A percentile compares a stretch with the other conserved stretches of the same genome.
Evolutionary conservation across 768 basidiomycete species (phyloP).

Genomic region (Dentipellis sp.): DNA sequence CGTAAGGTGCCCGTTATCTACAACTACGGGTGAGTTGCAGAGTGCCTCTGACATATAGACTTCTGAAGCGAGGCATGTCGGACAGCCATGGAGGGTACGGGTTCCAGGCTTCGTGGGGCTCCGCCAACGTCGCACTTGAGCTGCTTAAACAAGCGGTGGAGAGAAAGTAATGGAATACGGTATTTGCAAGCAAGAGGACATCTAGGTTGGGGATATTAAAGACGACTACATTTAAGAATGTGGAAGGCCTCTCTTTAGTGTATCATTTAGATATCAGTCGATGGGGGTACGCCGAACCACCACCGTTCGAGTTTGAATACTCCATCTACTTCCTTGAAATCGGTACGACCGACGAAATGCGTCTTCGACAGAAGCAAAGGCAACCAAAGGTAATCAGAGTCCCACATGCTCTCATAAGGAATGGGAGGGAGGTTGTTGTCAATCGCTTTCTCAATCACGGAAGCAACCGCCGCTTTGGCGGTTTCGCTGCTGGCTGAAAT

Average conservation of each 20-base stretch:
- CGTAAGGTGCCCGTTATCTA: conserved; percentile 40
- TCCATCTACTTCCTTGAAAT: conserved; percentile 23
- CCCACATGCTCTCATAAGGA: conserved; percentile 57
- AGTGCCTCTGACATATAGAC: not conserved
- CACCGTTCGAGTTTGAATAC: conserved; percentile 7
- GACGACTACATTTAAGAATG: not conserved
- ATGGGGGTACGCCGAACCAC: conserved; percentile 12
- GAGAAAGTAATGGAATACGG: not conserved
- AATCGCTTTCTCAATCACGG: not conserved
- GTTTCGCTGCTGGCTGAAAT: conserved; percentile 12
- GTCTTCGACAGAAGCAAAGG: conserved; percentile 41
- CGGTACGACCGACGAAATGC: conserved; percentile 39
- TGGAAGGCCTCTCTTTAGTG: not conserved
- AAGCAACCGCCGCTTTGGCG: not conserved
- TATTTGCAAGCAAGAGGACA: not conserved
- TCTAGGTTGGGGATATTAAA: not conserved
- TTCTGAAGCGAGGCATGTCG: not conserved
- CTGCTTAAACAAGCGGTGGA: conserved; percentile 35
- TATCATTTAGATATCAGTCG: not conserved
- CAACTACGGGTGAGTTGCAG: conserved; percentile 52
- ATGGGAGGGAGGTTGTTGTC: conserved; percentile 23
- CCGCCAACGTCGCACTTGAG: conserved; percentile 38
- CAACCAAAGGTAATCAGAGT: conserved; percentile 60
- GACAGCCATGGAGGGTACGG: conserved; percentile 54
- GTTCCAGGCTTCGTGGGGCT: conserved; percentile 59